phyloP scores from a whole-genome alignment of 2,329 filamentous ascomycete genomes.

The Aureobasidium sp. region DNA sequence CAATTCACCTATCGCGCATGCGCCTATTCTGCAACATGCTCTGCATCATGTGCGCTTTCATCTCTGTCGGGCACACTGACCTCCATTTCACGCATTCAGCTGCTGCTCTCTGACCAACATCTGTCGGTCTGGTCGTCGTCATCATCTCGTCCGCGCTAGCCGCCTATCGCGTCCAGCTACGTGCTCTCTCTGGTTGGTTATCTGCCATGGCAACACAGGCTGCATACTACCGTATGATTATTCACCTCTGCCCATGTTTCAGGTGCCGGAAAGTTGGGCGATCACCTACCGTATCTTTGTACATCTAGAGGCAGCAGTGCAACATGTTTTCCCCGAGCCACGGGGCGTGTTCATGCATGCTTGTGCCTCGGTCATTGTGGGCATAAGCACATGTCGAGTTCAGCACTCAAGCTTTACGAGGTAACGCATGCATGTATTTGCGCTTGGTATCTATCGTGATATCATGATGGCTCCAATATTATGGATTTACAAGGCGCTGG shows the following conservation, averaged over 20 bases:
- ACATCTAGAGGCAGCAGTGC: slow-evolving; percentile 3
- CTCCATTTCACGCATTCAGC: background rate
- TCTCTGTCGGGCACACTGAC: background rate
- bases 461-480: slow-evolving; percentile 1
- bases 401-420: background rate
- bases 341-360: background rate
- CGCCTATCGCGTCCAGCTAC: background rate
- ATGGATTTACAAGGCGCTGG: background rate
- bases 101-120: background rate
- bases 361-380: background rate
- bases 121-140: background rate
- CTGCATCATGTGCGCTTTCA: slow-evolving; percentile 8
- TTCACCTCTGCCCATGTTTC: background rate
- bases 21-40: background rate
- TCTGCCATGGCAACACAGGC: background rate
- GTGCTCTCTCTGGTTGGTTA: background rate
- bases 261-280: background rate
- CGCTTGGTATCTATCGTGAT: slow-evolving; percentile 8
- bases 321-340: background rate
- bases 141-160: background rate
- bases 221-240: background rate
- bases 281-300: background rate
- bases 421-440: slow-evolving; percentile 2
- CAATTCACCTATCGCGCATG: background rate
- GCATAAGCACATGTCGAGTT: background rate